Evolutionary conservation across 306 rosid species (phyloP).

Genomic region (Lotus japonicus): DNA sequence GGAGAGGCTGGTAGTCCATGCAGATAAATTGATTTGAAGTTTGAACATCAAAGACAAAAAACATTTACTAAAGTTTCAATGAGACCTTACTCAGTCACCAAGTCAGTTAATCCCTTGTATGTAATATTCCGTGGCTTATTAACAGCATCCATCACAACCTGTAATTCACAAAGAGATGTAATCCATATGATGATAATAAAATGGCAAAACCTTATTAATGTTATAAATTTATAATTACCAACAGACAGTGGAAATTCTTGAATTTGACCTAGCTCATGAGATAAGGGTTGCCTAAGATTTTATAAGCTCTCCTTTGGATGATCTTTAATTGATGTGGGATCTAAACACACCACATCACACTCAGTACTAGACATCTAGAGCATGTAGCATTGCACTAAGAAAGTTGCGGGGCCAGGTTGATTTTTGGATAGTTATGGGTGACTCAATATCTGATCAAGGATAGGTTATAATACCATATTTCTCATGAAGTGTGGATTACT

Average conservation of each 20-base stretch:
- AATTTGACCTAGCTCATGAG: no score
- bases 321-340: no score
- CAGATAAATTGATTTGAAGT: slow-evolving; percentile 6
- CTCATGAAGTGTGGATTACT: no score
- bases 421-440: no score
- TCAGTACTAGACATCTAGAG: no score
- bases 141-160: slow-evolving; percentile 98
- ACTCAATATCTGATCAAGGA: no score
- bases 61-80: slow-evolving; percentile 13
- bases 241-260: neutral
- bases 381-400: no score
- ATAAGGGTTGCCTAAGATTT: no score
- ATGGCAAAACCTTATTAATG: slow-evolving; percentile 1
- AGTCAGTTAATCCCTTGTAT: slow-evolving; percentile 87
- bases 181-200: slow-evolving; percentile 4
- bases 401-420: no score
- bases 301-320: no score
- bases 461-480: no score
- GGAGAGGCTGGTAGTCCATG: neutral
- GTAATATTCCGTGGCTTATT: slow-evolving; percentile 78
- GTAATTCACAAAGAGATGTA: slow-evolving; percentile 24
- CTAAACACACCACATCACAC: no score
- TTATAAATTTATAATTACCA: neutral
- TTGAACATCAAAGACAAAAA: slow-evolving; percentile 20
- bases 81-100: slow-evolving; percentile 95